Evolutionary conservation across 306 rosid genomes (phyloP).

Genomic region (Corylus avellana): DNA sequence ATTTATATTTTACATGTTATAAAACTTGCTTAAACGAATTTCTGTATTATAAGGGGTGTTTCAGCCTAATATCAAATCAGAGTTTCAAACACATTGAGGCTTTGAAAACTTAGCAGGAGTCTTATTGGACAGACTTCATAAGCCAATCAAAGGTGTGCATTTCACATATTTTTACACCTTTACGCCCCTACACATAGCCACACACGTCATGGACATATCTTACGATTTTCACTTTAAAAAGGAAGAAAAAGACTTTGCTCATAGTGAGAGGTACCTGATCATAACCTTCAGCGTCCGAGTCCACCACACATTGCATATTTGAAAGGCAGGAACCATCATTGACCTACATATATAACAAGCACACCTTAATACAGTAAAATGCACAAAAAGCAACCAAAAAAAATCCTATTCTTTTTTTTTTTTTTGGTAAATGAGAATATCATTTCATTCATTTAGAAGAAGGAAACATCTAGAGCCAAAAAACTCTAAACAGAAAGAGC

Average conservation of each 20-base stretch:
- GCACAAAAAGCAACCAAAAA: background rate
- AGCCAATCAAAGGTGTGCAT: background rate
- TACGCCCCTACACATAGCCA: too few species aligned
- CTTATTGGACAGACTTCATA: background rate
- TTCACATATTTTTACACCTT: background rate
- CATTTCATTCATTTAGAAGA: too few species aligned
- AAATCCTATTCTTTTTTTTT: too few species aligned
- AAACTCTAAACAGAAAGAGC: too few species aligned
- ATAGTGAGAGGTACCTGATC: constrained; percentile 57
- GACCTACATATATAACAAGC: constrained; percentile 45
- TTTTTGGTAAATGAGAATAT: too few species aligned
- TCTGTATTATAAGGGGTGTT: background rate
- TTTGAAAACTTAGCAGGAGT: background rate
- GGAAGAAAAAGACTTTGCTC: background rate
- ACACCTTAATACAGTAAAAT: background rate
- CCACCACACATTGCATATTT: constrained; percentile 90
- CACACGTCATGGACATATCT: background rate
- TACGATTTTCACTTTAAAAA: background rate
- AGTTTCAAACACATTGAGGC: constrained; percentile 1
- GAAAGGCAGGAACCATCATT: constrained; percentile 95
- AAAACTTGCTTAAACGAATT: background rate
- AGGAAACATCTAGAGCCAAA: too few species aligned
- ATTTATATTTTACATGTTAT: background rate
- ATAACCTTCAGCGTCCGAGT: constrained; percentile 68
- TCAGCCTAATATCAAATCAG: background rate